These are phyloP conservation scores for Pichia sp. DNA, from an alignment of 1,139 yeast genomes.

Conservation along the genomic window DNA sequence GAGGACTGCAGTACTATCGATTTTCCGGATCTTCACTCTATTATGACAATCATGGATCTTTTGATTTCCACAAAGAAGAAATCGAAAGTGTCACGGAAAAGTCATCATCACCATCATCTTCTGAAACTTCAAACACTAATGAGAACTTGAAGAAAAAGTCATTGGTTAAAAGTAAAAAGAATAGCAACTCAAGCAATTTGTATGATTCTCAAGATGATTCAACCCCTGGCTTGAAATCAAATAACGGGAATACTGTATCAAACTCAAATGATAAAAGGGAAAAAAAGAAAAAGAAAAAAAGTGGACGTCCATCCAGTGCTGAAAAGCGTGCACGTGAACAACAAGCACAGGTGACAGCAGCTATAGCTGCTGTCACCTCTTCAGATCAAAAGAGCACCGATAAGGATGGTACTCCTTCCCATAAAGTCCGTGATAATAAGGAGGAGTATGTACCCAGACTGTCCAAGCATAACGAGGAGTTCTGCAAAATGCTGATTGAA, in stretches of 20 bases:
- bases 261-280: not conserved
- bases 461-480: constrained; percentile 40
- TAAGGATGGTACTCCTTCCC: not conserved
- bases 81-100: constrained; percentile 11
- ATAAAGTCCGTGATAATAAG: constrained; percentile 13
- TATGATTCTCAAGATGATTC: not conserved
- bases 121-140: not conserved
- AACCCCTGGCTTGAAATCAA: not conserved
- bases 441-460: constrained; percentile 37
- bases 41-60: constrained; percentile 32
- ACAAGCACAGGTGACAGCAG: constrained; percentile 5
- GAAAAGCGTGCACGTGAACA: constrained; percentile 13
- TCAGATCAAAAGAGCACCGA: not conserved
- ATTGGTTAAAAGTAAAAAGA: not conserved
- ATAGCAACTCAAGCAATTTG: not conserved
- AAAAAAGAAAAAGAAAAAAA: constrained; percentile 7
- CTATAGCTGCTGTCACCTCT: constrained; percentile 3
- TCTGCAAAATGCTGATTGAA: constrained; percentile 19
- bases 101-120: not conserved
- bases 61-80: constrained; percentile 25
- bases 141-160: not conserved
- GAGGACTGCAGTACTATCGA: constrained; percentile 48
- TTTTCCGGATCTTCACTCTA: constrained; percentile 58
- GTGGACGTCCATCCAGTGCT: constrained; percentile 11
- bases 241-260: not conserved